Conservation (phyloP, 768 basidiomycete genomes). For the Russula sp. region DNA sequence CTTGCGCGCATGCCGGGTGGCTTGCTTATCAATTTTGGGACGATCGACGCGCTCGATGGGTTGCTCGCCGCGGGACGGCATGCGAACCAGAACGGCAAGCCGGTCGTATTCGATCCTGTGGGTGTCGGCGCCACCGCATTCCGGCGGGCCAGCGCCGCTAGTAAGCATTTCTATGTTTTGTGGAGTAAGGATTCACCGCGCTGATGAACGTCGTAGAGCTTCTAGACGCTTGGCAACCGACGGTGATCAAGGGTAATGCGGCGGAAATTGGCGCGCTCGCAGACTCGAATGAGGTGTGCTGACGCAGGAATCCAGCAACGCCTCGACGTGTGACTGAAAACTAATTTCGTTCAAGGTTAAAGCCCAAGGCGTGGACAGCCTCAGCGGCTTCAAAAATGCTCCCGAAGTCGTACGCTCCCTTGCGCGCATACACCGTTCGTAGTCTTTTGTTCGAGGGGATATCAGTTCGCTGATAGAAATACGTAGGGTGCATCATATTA, state of each 20-base stretch:
- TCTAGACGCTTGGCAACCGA: conserved; percentile 72
- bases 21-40: conserved; percentile 85
- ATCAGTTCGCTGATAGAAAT: not conserved
- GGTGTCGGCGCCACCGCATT: conserved; percentile 79
- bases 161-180: conserved; percentile 31
- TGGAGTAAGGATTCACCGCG: not conserved
- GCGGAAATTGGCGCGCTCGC: conserved; percentile 79
- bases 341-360: conserved; percentile 42
- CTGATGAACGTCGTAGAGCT: conserved; percentile 41
- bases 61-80: conserved; percentile 68
- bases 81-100: conserved; percentile 65
- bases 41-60: conserved; percentile 59
- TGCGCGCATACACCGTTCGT: conserved; percentile 69
- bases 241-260: conserved; percentile 92
- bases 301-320: not conserved
- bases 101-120: conserved; percentile 87
- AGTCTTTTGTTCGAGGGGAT: not conserved
- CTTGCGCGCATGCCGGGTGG: conserved; percentile 59
- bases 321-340: not conserved
- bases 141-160: conserved; percentile 54
- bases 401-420: conserved; percentile 59
- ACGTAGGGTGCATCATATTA: conserved; percentile 68
- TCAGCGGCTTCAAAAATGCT: conserved; percentile 79
- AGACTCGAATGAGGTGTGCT: conserved; percentile 63
- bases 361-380: conserved; percentile 81